Evolutionary conservation across 257 asterid species (phyloP).

Genomic region (Przewalskia tangutica): DNA sequence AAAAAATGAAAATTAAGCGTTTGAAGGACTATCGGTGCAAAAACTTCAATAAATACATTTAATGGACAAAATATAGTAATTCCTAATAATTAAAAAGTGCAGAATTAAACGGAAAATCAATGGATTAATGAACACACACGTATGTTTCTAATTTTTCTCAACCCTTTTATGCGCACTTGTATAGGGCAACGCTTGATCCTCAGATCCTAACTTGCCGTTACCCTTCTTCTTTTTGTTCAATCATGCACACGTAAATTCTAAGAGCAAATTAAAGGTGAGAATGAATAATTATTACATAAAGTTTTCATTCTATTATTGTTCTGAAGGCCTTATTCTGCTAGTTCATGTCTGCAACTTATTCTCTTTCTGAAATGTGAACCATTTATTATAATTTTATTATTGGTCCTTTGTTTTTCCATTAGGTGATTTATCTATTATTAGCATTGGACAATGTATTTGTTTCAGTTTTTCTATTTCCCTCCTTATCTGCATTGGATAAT

Average conservation of each 20-base stretch:
- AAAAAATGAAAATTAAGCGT: no score
- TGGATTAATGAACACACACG: not conserved
- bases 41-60: no score
- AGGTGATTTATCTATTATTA: no score
- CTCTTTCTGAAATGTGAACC: not conserved
- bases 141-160: not conserved
- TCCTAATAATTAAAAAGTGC: not conserved
- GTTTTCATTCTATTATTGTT: not conserved
- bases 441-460: no score
- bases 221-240: not conserved
- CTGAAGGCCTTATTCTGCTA: not conserved
- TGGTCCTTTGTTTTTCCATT: not conserved
- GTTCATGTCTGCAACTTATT: not conserved
- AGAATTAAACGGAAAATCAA: not conserved
- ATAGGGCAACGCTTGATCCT: not conserved
- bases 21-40: no score
- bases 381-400: not conserved
- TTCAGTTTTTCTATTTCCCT: no score
- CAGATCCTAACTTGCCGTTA: not conserved
- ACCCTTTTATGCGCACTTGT: not conserved
- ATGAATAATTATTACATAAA: not conserved
- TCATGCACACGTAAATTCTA: no score
- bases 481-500: no score
- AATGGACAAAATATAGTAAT: no score
- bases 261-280: not conserved